Evolutionary conservation across 768 basidiomycete species (phyloP), one percentile per base, ranked within the genome.

Genomic region (Dentipellis sp.): DNA sequence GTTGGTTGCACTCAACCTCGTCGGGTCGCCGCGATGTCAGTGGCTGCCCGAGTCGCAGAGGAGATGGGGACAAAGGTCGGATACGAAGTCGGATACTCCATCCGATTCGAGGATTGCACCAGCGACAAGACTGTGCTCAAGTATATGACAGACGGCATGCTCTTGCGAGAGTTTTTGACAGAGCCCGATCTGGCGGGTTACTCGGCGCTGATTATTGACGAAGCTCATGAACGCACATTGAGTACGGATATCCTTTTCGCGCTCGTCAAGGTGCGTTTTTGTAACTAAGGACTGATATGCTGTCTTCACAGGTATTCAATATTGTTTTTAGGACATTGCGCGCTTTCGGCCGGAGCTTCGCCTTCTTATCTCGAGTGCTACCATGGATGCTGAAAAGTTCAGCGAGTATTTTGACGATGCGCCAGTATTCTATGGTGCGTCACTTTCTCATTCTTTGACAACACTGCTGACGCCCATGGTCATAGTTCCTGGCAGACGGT

Each of bases 141-240:
- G 72, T 99, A 99, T 72, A 97, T 99, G 97, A 99, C 97, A 46
- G 97, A 99, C 66, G 97, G 97, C 36, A 98, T 99, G 97, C 77
- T 99, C 23, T 74, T 98, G 47, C 81, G 97, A 65, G 94, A 98
- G 70, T 98, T 98, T 71, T 73, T 99, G 65, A 98, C 97, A 10
- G 97, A 99, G 69, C 97, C 97, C 0, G 92, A 94, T 73, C 72
- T 99, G 54, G 95, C 92, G 12, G 91, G 91, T 4, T 99, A 98
- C 68, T 86, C 93, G 49, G 91, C 87, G 34, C 74, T 99, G 64
- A 94, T 99, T 64, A 98, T 99, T 64, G 97, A 99, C 69, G 97
- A 99, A 70, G 97, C 97, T 8, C 97, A 99, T 68, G 97, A 99
- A 71, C 77, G 97, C 65, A 98, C 97, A 35, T 78, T 99, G 53